Evolutionary conservation across 2,329 filamentous ascomycete species (phyloP).

Genomic region (Fusarium nodosum): DNA sequence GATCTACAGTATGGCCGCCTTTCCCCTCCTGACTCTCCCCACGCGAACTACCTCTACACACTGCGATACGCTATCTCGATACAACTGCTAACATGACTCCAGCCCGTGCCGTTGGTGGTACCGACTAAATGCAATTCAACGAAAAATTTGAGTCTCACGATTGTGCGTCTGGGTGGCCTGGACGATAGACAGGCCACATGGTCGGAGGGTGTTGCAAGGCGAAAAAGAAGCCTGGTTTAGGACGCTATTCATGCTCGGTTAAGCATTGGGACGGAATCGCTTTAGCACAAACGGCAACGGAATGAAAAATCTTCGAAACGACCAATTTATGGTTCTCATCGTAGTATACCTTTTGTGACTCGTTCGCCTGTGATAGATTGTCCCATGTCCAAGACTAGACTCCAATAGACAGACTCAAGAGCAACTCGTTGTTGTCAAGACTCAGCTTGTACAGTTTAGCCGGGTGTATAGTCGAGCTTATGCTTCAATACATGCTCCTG

Average conservation of each 20-base stretch:
- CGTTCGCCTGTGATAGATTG: neutral
- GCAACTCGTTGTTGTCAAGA: neutral
- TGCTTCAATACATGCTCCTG: neutral
- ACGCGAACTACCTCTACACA: slow-evolving; percentile 1
- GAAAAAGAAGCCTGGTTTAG: slow-evolving; percentile 54
- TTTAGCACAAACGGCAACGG: slow-evolving; percentile 57
- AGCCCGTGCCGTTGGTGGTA: slow-evolving; percentile 73
- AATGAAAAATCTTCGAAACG: slow-evolving; percentile 56
- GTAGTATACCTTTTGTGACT: slow-evolving; percentile 12
- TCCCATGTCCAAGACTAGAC: neutral
- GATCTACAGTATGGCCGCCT: slow-evolving; percentile 85
- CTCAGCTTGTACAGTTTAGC: neutral
- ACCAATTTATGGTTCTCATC: slow-evolving; percentile 36
- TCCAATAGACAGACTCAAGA: neutral
- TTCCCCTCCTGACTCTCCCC: slow-evolving; percentile 22
- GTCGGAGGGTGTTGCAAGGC: slow-evolving; percentile 55
- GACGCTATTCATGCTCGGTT: slow-evolving; percentile 59
- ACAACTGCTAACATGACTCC: slow-evolving; percentile 51
- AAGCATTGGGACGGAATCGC: slow-evolving; percentile 58
- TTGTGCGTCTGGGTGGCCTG: slow-evolving; percentile 57
- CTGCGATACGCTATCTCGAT: slow-evolving; percentile 2
- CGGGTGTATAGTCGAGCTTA: neutral
- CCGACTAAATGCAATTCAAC: slow-evolving; percentile 56
- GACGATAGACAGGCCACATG: slow-evolving; percentile 54
- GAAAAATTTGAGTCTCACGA: slow-evolving; percentile 55